Conservation (phyloP, 2,329 filamentous ascomycete genomes). For the Colletotrichum abscissum region DNA sequence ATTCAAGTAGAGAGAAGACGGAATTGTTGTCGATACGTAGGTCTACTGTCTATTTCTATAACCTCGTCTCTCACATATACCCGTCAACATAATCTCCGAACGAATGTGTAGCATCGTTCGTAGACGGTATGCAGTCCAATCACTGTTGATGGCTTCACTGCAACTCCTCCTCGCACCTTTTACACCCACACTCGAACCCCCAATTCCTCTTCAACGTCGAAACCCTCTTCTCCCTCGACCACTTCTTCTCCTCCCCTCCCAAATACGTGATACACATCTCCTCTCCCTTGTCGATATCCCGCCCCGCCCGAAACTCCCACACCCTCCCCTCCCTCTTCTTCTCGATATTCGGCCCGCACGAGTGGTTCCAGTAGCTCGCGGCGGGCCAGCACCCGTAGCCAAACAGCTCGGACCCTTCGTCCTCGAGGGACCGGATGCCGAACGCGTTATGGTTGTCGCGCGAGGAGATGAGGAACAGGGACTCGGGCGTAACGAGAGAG, state of each 20-base stretch:
- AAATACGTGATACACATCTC: constrained; percentile 29
- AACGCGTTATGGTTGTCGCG: constrained; percentile 31
- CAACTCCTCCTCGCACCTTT: constrained; percentile 8
- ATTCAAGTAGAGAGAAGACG: too few relatives aligned
- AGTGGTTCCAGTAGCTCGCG: constrained; percentile 33
- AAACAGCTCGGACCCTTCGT: constrained; percentile 33
- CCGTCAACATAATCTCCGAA: too few relatives aligned
- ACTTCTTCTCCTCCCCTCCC: constrained; percentile 21
- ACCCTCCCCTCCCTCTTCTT: constrained; percentile 22
- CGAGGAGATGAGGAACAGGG: constrained; percentile 16
- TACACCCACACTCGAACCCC: constrained; percentile 30
- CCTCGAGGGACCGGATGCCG: constrained; percentile 29
- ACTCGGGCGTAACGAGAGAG: constrained; percentile 17
- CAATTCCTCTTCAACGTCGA: constrained; percentile 22
- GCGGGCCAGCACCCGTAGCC: constrained; percentile 30
- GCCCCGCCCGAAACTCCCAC: constrained; percentile 25
- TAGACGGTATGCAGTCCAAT: too few relatives aligned
- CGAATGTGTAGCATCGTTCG: too few relatives aligned
- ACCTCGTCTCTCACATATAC: too few relatives aligned
- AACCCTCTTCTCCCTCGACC: constrained; percentile 15
- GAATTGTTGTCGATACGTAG: too few relatives aligned
- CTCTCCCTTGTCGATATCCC: neutral
- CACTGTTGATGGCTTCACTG: neutral
- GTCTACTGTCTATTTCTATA: too few relatives aligned
- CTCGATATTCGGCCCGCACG: constrained; percentile 20